phyloP scores from a whole-genome alignment of 441 rosid genomes.

The Populus hybrid region DNA sequence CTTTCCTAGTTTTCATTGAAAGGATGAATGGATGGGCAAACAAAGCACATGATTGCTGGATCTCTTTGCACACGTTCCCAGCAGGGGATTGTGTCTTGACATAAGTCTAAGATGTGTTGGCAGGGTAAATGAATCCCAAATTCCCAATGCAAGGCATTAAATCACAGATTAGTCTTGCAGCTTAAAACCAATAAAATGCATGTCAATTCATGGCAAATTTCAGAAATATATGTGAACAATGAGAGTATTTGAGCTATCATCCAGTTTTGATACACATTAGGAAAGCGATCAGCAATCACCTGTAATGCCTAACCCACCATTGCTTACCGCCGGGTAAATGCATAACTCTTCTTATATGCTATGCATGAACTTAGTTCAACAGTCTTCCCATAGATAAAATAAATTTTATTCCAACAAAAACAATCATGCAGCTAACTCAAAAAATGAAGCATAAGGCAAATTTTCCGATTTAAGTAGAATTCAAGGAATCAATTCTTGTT shows the following conservation, averaged over 20 bases:
- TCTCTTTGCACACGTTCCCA: neutral
- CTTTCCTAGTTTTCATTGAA: neutral
- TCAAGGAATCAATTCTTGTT: neutral
- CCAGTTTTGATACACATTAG: neutral
- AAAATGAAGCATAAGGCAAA: neutral
- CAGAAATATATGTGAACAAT: neutral
- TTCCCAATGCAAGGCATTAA: neutral
- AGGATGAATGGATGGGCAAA: neutral
- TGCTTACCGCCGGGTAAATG: neutral
- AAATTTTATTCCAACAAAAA: neutral
- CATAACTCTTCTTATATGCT: constrained; percentile 1
- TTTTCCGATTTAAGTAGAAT: neutral
- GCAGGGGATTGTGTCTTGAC: neutral
- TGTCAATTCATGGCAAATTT: neutral
- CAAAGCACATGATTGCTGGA: neutral
- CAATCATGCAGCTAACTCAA: neutral
- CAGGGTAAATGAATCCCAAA: neutral
- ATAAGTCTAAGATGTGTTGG: neutral
- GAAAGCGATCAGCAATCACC: neutral
- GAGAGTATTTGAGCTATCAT: neutral
- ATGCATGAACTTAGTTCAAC: neutral
- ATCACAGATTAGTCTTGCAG: neutral
- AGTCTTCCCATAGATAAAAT: neutral
- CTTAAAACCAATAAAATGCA: neutral
- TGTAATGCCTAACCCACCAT: neutral